phyloP scores from a whole-genome alignment of 768 basidiomycete genomes.

The Boletus reticulatus region DNA sequence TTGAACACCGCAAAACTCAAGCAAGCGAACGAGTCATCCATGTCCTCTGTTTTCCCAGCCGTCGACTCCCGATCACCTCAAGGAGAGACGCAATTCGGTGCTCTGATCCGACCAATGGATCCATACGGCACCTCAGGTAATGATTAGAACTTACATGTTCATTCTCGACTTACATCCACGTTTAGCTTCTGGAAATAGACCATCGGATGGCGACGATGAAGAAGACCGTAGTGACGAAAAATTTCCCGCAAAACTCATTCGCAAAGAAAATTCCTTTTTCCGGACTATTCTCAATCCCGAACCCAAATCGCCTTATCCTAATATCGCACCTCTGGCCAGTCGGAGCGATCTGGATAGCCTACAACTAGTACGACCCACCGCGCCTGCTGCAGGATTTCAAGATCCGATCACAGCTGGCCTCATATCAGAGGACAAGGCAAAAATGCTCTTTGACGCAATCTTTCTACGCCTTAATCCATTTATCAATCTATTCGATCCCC shows the following conservation, averaged over 20 bases:
- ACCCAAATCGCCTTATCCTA: conserved; percentile 39
- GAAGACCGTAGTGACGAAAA: conserved; percentile 67
- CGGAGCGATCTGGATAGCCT: conserved; percentile 38
- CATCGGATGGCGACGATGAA: conserved; percentile 53
- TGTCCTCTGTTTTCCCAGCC: conserved; percentile 33
- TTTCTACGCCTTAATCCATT: conserved; percentile 87
- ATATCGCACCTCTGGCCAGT: conserved; percentile 28
- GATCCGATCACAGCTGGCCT: conserved; percentile 76
- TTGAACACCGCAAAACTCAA: conserved; percentile 76
- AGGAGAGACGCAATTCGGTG: conserved; percentile 27
- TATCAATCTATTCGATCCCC: conserved; percentile 85
- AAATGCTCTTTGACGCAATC: conserved; percentile 71
- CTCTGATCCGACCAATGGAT: conserved; percentile 30
- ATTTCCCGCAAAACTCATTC: conserved; percentile 74
- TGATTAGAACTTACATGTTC: neutral
- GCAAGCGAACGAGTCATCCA: conserved; percentile 39
- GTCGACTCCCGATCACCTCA: conserved; percentile 30
- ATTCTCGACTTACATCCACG: conserved; percentile 4
- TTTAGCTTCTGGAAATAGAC: conserved; percentile 24
- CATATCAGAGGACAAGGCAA: conserved; percentile 66
- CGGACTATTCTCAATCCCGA: conserved; percentile 79
- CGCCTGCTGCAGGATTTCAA: conserved; percentile 40
- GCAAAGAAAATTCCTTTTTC: conserved; percentile 79
- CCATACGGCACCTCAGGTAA: conserved; percentile 31
- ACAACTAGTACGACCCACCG: conserved; percentile 33